These are phyloP conservation scores for Lodderomyces beijingensis DNA, from an alignment of 1,139 yeast genomes.

Conservation along the genomic window DNA sequence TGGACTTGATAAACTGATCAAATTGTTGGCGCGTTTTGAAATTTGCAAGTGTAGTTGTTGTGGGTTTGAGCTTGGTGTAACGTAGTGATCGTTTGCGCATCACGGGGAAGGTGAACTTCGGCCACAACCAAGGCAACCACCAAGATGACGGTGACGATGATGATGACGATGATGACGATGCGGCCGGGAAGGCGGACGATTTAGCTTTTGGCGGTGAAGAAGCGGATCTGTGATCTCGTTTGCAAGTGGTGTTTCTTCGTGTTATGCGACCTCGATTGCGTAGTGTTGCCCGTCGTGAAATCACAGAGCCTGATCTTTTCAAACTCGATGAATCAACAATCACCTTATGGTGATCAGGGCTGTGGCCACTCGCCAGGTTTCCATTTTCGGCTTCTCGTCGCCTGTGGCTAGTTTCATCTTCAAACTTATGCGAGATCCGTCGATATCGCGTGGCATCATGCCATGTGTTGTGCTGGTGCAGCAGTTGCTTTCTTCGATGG, in stretches of 20 bases:
- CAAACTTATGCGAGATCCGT: no score
- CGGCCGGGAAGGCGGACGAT: no score
- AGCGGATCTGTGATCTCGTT: no score
- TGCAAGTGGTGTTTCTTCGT: slow-evolving; percentile 29
- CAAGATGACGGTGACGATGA: no score
- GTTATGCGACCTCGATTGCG: slow-evolving; percentile 28
- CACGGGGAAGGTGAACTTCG: slow-evolving; percentile 32
- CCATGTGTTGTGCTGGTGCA: slow-evolving; percentile 2
- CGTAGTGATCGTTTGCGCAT: slow-evolving; percentile 33
- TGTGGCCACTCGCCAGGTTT: no score
- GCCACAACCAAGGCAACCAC: slow-evolving; percentile 5
- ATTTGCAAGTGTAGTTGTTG: slow-evolving; percentile 14
- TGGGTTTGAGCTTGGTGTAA: slow-evolving; percentile 8
- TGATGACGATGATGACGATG: no score
- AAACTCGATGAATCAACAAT: slow-evolving; percentile 11
- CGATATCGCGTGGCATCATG: slow-evolving; percentile 3
- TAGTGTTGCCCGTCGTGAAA: slow-evolving; percentile 30
- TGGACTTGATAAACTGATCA: slow-evolving; percentile 21
- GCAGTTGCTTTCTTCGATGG: background rate
- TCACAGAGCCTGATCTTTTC: slow-evolving; percentile 25
- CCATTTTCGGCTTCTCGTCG: no score
- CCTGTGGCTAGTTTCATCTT: no score
- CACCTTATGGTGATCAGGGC: no score
- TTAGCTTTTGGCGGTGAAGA: no score
- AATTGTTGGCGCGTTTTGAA: slow-evolving; percentile 22